Conservation (phyloP, 2,329 filamentous ascomycete species). For the Apiospora arundinis region DNA sequence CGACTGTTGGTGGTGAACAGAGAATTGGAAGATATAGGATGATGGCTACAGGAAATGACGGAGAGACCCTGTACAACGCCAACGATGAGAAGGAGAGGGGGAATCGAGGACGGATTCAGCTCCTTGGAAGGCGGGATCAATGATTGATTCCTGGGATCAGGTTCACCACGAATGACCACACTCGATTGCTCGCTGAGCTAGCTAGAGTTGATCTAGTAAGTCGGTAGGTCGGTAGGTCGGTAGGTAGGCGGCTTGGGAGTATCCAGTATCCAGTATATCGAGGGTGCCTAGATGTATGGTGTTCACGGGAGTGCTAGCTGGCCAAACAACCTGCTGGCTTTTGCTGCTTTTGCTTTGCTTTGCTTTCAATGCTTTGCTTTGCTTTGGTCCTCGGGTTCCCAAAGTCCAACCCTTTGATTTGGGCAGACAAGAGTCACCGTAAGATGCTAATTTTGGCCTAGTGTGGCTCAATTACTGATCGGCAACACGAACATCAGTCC, state of each 20-base stretch:
- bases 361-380: background rate
- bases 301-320: background rate
- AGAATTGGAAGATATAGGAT: background rate
- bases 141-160: conserved; percentile 8
- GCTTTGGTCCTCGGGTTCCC: background rate
- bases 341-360: background rate
- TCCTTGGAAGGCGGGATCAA: conserved; percentile 11
- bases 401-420: background rate
- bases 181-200: conserved; percentile 6
- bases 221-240: background rate
- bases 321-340: background rate
- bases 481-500: conserved; percentile 12
- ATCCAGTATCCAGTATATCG: background rate
- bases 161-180: background rate
- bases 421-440: conserved; percentile 12
- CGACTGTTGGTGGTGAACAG: conserved; percentile 3
- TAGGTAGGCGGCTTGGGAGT: background rate
- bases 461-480: conserved; percentile 14
- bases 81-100: conserved; percentile 2
- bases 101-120: conserved; percentile 1
- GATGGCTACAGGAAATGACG: conserved; percentile 1
- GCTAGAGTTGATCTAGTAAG: conserved; percentile 7
- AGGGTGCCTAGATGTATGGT: background rate
- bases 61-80: background rate
- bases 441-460: conserved; percentile 18